phyloP scores from a whole-genome alignment of 148 eudicot genomes.

The Vaccinium myrtillus region DNA sequence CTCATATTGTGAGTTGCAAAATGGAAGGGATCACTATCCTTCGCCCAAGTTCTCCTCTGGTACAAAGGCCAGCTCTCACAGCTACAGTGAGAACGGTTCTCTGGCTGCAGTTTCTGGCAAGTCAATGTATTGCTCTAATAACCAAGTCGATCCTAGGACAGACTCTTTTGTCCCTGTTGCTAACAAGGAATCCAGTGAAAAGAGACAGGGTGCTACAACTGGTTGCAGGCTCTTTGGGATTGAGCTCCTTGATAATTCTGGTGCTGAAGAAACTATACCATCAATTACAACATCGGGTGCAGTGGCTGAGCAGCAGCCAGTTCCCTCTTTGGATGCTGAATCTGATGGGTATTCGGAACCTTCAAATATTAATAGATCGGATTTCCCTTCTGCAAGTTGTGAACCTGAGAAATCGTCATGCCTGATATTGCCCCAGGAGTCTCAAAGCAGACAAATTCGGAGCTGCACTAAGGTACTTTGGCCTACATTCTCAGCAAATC shows the following conservation, averaged over 20 bases:
- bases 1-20: slow-evolving; percentile 50
- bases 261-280: slow-evolving; percentile 41
- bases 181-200: slow-evolving; percentile 51
- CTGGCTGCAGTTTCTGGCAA: slow-evolving; percentile 38
- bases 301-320: slow-evolving; percentile 41
- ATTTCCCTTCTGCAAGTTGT: slow-evolving; percentile 56
- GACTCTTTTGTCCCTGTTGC: slow-evolving; percentile 49
- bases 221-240: slow-evolving; percentile 89
- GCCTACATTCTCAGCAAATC: neutral
- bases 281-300: slow-evolving; percentile 24
- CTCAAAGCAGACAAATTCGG: slow-evolving; percentile 64
- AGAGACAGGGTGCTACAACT: slow-evolving; percentile 45
- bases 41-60: slow-evolving; percentile 45
- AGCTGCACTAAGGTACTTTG: slow-evolving; percentile 85
- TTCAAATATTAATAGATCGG: slow-evolving; percentile 48
- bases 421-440: slow-evolving; percentile 54
- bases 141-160: slow-evolving; percentile 43
- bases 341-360: slow-evolving; percentile 64
- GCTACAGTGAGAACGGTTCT: slow-evolving; percentile 47
- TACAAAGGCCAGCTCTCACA: slow-evolving; percentile 38
- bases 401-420: slow-evolving; percentile 66
- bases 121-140: slow-evolving; percentile 42
- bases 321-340: slow-evolving; percentile 54
- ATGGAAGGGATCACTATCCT: slow-evolving; percentile 48
- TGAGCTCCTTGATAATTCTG: slow-evolving; percentile 55